Conservation (phyloP, 2,329 filamentous ascomycete genomes). For the Colletotrichum sidae region DNA sequence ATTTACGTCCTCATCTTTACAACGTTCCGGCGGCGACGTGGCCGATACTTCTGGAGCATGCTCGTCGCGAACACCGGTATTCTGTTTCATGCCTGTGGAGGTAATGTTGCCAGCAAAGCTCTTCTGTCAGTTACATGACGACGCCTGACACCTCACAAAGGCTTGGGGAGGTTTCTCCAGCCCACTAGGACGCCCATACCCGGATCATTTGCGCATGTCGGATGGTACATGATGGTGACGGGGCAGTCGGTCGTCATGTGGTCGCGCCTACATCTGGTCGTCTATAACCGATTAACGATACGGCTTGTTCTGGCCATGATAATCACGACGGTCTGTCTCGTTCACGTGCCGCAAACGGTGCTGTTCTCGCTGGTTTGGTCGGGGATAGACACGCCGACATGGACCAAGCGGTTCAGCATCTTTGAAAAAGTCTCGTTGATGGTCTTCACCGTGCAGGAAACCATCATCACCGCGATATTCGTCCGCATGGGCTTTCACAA, state of each 20-base stretch:
- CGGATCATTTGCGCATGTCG: conserved; percentile 32
- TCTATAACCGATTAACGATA: conserved; percentile 42
- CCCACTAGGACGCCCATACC: conserved; percentile 58
- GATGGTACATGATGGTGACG: conserved; percentile 68
- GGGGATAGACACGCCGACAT: conserved; percentile 43
- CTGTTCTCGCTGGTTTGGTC: conserved; percentile 62
- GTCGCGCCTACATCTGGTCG: conserved; percentile 68
- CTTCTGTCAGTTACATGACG: too few relatives aligned
- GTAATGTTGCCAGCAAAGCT: not conserved
- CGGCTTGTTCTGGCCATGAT: conserved; percentile 61
- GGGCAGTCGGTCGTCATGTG: conserved; percentile 46
- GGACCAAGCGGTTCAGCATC: conserved; percentile 50
- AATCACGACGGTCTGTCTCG: conserved; percentile 57
- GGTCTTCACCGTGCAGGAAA: conserved; percentile 66
- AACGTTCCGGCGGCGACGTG: conserved; percentile 40
- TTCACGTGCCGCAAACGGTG: conserved; percentile 62
- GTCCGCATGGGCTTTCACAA: conserved; percentile 51
- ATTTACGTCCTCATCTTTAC: conserved; percentile 42
- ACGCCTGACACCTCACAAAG: too few relatives aligned
- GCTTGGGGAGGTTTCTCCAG: conserved; percentile 48
- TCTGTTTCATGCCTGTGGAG: conserved; percentile 65
- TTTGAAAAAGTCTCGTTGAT: conserved; percentile 68
- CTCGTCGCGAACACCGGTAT: conserved; percentile 50
- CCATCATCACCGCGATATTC: conserved; percentile 57
- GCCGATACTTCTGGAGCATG: conserved; percentile 47